Evolutionary conservation across 768 basidiomycete species (phyloP).

Genomic region (Macrocybe gigantea): DNA sequence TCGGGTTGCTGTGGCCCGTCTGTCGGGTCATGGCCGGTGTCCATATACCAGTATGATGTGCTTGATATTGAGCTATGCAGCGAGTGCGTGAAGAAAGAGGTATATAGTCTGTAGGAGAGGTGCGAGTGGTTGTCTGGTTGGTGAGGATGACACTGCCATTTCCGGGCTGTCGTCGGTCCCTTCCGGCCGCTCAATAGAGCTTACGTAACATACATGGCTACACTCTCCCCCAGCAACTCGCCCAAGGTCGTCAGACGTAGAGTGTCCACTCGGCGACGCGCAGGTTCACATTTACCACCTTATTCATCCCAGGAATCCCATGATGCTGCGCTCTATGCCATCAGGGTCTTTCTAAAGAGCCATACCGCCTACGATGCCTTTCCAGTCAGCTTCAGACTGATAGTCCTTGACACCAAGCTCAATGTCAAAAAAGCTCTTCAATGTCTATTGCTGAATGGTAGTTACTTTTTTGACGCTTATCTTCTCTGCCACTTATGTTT

Average conservation of each 20-base stretch:
- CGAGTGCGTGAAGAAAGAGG: neutral
- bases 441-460: constrained; percentile 80
- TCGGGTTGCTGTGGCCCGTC: constrained; percentile 37
- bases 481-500: constrained; percentile 7
- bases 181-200: neutral
- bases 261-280: constrained; percentile 51
- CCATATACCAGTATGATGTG: neutral
- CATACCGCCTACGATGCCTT: constrained; percentile 94
- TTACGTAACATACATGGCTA: constrained; percentile 24
- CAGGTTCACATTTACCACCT: constrained; percentile 53
- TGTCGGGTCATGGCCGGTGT: constrained; percentile 8
- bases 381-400: constrained; percentile 93
- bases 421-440: constrained; percentile 94
- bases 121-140: too few relatives aligned
- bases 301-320: constrained; percentile 55
- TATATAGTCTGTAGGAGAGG: neutral
- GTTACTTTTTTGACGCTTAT: constrained; percentile 3
- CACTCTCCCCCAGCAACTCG: constrained; percentile 44
- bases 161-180: too few relatives aligned
- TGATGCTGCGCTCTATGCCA: constrained; percentile 59
- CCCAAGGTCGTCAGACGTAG: constrained; percentile 46
- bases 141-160: too few relatives aligned
- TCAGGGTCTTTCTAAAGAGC: constrained; percentile 78
- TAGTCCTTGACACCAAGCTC: constrained; percentile 93
- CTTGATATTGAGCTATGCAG: constrained; percentile 6